Percentiles rank a stretch among this genome's conserved stretches.
Conservation (phyloP, 2,329 filamentous ascomycete species). For the Beauveria pseudobassiana region DNA sequence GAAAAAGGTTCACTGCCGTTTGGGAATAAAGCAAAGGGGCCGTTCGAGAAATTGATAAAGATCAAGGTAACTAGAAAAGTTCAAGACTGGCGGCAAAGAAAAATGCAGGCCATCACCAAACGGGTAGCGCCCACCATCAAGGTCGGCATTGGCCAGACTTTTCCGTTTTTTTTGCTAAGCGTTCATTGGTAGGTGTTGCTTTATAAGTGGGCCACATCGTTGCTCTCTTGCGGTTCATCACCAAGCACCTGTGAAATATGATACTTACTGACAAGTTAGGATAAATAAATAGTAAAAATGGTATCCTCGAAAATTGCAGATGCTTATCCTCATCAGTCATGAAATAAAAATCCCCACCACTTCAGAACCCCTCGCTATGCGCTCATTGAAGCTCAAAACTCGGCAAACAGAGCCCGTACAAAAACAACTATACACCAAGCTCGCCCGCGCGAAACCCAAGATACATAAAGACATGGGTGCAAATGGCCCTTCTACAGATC, state of each 20-base stretch:
- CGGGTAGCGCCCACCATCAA: not conserved
- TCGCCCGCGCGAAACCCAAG: not conserved
- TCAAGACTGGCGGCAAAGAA: not conserved
- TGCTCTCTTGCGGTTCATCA: not conserved
- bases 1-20: slow-evolving; percentile 51
- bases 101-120: slow-evolving; percentile 3
- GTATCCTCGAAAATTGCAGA: slow-evolving; percentile 1
- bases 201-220: not conserved
- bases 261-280: not conserved
- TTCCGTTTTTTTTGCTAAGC: not conserved
- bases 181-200: not conserved
- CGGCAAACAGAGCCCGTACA: not conserved
- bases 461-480: not conserved
- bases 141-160: slow-evolving; percentile 1
- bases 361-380: not conserved
- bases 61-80: not conserved
- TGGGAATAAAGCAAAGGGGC: slow-evolving; percentile 13
- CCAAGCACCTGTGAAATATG: too few species aligned
- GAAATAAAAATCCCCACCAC: not conserved
- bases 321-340: slow-evolving; percentile 4
- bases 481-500: slow-evolving; percentile 29
- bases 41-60: slow-evolving; percentile 9
- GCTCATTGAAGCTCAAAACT: not conserved
- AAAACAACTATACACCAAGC: not conserved
- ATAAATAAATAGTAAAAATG: not conserved